These are phyloP conservation scores for Vachellia collinsii DNA, from an alignment of 306 rosid genomes.

Conservation along the genomic window DNA sequence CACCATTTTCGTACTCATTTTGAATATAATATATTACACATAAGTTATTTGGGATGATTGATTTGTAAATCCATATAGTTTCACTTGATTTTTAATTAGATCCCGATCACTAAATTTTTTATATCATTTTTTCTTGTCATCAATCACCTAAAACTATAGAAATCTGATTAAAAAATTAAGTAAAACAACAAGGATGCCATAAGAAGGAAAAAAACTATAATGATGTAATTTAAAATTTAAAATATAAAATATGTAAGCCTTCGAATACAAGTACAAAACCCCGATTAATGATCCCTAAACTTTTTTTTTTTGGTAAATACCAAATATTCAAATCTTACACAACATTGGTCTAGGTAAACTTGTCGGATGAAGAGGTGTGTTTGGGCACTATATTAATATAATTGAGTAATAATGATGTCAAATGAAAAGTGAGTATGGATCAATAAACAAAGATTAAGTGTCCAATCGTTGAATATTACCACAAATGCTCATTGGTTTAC, in stretches of 20 bases:
- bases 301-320: background rate
- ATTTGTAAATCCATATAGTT: no score
- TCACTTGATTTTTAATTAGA: no score
- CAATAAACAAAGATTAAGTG: background rate
- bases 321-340: background rate
- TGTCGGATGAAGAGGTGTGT: background rate
- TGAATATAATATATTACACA: background rate
- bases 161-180: no score
- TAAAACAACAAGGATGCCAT: no score
- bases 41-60: no score
- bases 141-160: no score
- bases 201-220: no score
- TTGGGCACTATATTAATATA: background rate
- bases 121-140: no score
- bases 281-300: background rate
- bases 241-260: no score
- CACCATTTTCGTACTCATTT: background rate
- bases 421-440: background rate
- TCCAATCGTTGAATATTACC: background rate
- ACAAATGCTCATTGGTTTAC: constrained; percentile 4
- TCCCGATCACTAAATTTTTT: no score
- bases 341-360: background rate
- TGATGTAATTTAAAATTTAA: no score
- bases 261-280: no score
- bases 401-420: background rate